Conservation (phyloP, 2,329 filamentous ascomycete species). For the Sporothrix pallida region DNA sequence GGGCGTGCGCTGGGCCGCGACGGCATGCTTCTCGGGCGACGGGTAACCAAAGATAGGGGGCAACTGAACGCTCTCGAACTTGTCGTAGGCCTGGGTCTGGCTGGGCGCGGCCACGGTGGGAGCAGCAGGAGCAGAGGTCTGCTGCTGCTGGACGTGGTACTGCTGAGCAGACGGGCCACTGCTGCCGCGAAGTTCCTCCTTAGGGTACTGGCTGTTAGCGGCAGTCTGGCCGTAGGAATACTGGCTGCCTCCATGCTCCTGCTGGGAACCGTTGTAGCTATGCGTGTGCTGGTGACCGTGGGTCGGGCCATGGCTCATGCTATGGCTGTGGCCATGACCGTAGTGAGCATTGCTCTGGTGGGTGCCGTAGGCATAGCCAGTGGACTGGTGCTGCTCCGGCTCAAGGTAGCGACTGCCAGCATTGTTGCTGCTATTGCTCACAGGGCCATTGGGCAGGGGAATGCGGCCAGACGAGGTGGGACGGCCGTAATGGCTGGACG, state of each 20-base stretch:
- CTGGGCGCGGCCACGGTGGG: not conserved
- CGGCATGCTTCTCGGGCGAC: not conserved
- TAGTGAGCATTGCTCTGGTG: not conserved
- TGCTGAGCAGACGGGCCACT: not conserved
- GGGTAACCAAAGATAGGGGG: constrained; percentile 23
- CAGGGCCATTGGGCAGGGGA: not conserved
- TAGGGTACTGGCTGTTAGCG: not conserved
- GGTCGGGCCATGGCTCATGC: not conserved
- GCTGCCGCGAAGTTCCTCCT: not conserved
- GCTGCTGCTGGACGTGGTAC: not conserved
- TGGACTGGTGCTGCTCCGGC: not conserved
- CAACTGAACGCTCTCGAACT: constrained; percentile 34
- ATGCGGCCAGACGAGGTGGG: constrained; percentile 27
- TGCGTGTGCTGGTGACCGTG: not conserved
- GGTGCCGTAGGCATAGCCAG: not conserved
- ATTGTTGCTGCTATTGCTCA: not conserved
- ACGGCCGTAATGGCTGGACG: constrained; percentile 9
- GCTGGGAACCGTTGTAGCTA: not conserved
- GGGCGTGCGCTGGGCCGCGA: not conserved
- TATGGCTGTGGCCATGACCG: not conserved
- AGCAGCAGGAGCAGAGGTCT: not conserved
- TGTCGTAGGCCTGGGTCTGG: not conserved
- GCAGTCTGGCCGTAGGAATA: not conserved
- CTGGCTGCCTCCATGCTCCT: not conserved
- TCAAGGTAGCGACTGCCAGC: not conserved